Evolutionary conservation across 108 stramenopile species (phyloP).

Genomic region (Mayamaea pseudoterrestris): DNA sequence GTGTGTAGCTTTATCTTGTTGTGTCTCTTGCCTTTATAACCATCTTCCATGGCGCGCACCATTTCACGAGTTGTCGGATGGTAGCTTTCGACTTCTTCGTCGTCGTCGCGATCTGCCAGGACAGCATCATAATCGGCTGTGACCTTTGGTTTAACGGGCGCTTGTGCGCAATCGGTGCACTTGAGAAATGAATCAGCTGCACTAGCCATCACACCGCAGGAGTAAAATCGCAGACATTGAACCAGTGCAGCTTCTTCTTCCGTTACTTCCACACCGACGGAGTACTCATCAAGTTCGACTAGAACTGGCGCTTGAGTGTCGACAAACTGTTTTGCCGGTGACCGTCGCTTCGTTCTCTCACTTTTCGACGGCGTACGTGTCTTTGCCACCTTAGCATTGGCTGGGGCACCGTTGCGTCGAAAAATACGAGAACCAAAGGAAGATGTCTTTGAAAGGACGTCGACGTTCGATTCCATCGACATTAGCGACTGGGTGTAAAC

Average conservation of each 20-base stretch:
- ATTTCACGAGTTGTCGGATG: too few relatives aligned
- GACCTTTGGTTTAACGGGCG: neutral
- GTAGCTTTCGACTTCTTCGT: neutral
- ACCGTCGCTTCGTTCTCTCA: neutral
- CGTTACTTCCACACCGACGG: neutral
- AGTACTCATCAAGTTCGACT: conserved; percentile 1
- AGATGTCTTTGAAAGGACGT: neutral
- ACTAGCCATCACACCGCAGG: neutral
- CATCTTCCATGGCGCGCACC: too few relatives aligned
- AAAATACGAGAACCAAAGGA: neutral
- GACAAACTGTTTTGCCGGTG: neutral
- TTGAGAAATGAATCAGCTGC: neutral
- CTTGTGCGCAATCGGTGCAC: neutral
- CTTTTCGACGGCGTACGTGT: neutral
- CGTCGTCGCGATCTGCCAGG: neutral
- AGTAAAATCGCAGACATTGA: conserved; percentile 5
- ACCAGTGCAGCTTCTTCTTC: conserved; percentile 1
- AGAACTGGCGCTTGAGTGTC: neutral
- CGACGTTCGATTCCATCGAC: neutral
- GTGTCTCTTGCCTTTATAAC: too few relatives aligned
- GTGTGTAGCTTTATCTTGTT: too few relatives aligned
- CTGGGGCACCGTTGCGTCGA: neutral
- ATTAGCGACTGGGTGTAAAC: neutral
- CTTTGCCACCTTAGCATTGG: neutral
- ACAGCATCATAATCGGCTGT: neutral